Evolutionary conservation across 768 basidiomycete species (phyloP).

Genomic region (Trametes cingulata): DNA sequence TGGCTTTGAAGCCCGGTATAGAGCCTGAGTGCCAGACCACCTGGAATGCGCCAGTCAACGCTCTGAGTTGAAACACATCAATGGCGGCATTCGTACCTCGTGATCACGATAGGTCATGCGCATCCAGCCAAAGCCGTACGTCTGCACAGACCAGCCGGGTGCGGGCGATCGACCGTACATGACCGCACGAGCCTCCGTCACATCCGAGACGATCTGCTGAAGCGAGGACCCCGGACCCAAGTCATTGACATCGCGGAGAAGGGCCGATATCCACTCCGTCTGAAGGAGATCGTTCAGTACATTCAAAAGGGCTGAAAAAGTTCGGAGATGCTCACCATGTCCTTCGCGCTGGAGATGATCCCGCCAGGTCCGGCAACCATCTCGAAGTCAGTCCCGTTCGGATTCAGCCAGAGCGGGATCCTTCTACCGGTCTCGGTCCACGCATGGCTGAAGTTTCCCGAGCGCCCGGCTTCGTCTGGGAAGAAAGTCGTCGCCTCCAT

Average conservation of each 20-base stretch:
- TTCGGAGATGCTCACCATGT: constrained; percentile 38
- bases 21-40: constrained; percentile 37
- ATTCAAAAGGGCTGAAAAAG: no score
- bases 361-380: constrained; percentile 43
- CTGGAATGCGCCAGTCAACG: constrained; percentile 26
- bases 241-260: constrained; percentile 38
- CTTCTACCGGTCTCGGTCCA: constrained; percentile 37
- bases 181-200: constrained; percentile 36
- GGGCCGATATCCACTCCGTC: constrained; percentile 41
- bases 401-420: constrained; percentile 36
- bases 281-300: constrained; percentile 18
- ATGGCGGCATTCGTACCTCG: constrained; percentile 32
- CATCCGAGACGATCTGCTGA: constrained; percentile 31
- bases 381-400: constrained; percentile 13
- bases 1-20: constrained; percentile 36
- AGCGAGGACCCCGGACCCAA: constrained; percentile 33
- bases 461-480: constrained; percentile 31
- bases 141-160: constrained; percentile 31
- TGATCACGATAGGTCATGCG: constrained; percentile 41
- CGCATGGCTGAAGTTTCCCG: constrained; percentile 36
- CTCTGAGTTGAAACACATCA: not conserved
- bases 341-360: constrained; percentile 42
- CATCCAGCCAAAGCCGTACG: constrained; percentile 48
- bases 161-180: constrained; percentile 8
- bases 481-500: constrained; percentile 46